Evolutionary conservation across 805 yeast genomes (phyloP), one percentile per base, ranked within the genome.

Genomic region (Candida piceae): DNA sequence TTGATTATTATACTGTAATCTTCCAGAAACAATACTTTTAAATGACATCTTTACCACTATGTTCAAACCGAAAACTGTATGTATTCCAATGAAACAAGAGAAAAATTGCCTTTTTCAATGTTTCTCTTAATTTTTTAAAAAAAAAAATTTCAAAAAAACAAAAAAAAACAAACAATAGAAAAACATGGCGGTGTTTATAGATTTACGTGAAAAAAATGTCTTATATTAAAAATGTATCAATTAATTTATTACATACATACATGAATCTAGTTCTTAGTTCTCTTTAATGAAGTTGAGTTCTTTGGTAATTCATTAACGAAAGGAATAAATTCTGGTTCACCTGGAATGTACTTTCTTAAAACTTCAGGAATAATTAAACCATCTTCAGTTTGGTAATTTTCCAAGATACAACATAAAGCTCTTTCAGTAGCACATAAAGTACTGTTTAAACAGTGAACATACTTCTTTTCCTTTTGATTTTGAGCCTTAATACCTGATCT

Each of bases 361-460:
- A 89, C 97, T 68, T 89, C 95, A 44, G 98, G 98, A 45, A 93
- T 77, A 39, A 78, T 78, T 56, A 90, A 72, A 58, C 98, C 97
- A 45, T 88, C 96, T 60, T 85, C 96, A 42, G 90, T 93, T 74
- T 93, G 98, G 71, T 93, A 93, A 73, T 93, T 93, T 70, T 93
- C 98, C 62, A 93, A 73, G 49, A 93, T 73, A 75, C 98, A 93
- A 72, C 98, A 93, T 58, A 93, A 71, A 13, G 98, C 96, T 71
- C 98, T 86, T 76, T 93, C 94, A 44, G 98, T 93, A 39, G 98
- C 98, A 64, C 95, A 83, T 57, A 93, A 75, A 29, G 98, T 93
- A 36, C 96, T 87, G 78, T 93, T 93, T 70, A 93, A 76, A 72
- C 98, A 93, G 68, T 93, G 98, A 43, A 93, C 98, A 66, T 93